Conservation (phyloP, 2,329 filamentous ascomycete genomes). For the Paraconiothyrium sp. region DNA sequence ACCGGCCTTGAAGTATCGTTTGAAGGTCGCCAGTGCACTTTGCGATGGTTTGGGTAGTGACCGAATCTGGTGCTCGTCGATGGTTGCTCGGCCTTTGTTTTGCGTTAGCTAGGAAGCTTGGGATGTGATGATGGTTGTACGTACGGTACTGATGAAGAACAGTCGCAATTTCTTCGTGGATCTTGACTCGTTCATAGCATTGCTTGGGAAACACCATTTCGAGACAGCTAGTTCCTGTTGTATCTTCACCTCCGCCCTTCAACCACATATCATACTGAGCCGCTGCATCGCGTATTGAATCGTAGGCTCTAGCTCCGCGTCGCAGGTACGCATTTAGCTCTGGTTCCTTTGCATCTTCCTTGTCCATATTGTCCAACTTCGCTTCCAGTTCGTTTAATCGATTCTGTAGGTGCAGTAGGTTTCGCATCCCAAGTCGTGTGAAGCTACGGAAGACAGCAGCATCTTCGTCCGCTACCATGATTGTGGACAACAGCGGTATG, state of each 20-base stretch:
- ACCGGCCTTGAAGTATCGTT: neutral
- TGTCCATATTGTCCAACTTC: neutral
- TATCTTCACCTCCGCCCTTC: neutral
- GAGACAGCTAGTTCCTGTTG: neutral
- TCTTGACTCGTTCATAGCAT: conserved; percentile 1
- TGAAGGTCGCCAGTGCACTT: conserved; percentile 2
- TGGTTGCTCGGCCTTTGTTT: neutral
- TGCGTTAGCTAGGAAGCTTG: neutral
- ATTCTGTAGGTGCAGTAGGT: conserved; percentile 15
- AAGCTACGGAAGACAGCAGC: conserved; percentile 88
- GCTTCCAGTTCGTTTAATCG: conserved; percentile 4
- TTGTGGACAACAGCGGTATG: conserved; percentile 3
- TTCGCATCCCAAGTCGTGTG: conserved; percentile 77
- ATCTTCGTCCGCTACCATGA: conserved; percentile 58
- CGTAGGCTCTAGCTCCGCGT: conserved; percentile 5
- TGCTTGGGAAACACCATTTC: conserved; percentile 5
- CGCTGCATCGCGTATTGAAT: conserved; percentile 3
- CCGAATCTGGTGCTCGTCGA: conserved; percentile 7
- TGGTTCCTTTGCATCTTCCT: neutral
- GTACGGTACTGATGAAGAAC: conserved; percentile 15
- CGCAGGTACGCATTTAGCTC: neutral
- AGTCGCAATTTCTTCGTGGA: conserved; percentile 6
- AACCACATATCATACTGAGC: neutral
- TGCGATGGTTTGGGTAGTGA: neutral
- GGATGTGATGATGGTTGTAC: neutral